Evolutionary conservation across 2,329 filamentous ascomycete species (phyloP), one percentile per base, ranked within the genome.

Genomic region (Aphanocladium album): DNA sequence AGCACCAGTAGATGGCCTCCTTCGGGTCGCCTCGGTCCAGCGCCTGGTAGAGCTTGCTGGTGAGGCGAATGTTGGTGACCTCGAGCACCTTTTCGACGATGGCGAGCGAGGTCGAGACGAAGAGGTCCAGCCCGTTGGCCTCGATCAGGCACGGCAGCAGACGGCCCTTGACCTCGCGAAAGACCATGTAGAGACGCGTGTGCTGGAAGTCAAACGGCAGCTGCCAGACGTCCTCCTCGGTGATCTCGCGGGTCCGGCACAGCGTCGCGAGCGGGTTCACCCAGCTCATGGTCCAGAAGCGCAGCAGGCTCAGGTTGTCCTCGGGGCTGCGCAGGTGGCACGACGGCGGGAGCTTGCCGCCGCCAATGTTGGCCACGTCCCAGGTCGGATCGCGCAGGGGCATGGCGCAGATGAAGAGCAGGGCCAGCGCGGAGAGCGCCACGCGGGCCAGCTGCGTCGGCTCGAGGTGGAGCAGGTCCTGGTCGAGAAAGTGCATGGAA

Each of bases 201-300:
- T 96, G 92, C 67, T 96, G 91, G 64, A 93, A 96, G 57, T 95
- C 89, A 66, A 86, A 89, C 0, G 87, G 86, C 0, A 96, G 76
- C 43, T 82, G 77, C 92, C 92, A 96, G 2, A 96, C 89, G 69
- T 96, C 91, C 41, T 88, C 83, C 43, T 92, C 87, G 39, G 91
- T 77, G 9, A 96, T 77, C 66, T 91, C 88, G 45, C 85, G 79
- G 33, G 78, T 76, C 46, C 79, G 82, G 1, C 88, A 90, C 25
- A 86, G 73, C 1, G 78, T 76, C 14, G 96, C 91, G 7, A 96
- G 74, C 0, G 91, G 88, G 0, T 79, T 78, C 75, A 96, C 88
- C 92, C 92, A 96, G 0, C 85, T 89, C 30, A 96, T 88, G 6
- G 85, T 88, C 83, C 93, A 89, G 74, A 91, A 96, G 66, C 93